These are phyloP conservation scores for Pythium chondricola DNA, from an alignment of 352 stramenopile species.

Conservation along the genomic window DNA sequence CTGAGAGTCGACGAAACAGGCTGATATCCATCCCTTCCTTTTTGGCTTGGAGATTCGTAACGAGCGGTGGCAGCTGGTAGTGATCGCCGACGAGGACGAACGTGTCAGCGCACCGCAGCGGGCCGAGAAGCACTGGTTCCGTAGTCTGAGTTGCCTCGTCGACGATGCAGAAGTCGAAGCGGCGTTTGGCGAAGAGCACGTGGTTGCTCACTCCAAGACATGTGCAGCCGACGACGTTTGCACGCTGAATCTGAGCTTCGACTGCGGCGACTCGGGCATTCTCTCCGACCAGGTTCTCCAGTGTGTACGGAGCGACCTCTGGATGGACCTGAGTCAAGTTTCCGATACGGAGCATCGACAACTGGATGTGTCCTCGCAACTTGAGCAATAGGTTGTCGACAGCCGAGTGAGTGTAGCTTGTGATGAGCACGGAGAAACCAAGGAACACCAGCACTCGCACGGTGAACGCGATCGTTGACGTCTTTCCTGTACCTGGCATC, in stretches of 20 bases:
- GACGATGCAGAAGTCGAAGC: conserved; percentile 98
- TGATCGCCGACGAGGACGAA: conserved; percentile 98
- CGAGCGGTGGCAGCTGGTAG: conserved; percentile 96
- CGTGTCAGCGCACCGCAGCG: conserved; percentile 88
- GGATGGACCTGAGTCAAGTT: conserved; percentile 66
- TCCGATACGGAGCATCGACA: conserved; percentile 70
- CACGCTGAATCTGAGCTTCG: conserved; percentile 38
- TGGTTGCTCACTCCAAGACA: conserved; percentile 74
- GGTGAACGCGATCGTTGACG: conserved; percentile 93
- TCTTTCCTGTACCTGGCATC: conserved; percentile 96
- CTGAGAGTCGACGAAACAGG: conserved; percentile 89
- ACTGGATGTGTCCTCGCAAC: conserved; percentile 45
- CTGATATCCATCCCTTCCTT: conserved; percentile 82
- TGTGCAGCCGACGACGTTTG: conserved; percentile 64
- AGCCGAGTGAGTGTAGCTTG: conserved; percentile 96
- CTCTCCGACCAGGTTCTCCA: conserved; percentile 28
- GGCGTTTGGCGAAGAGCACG: conserved; percentile 69
- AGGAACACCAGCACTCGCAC: conserved; percentile 88
- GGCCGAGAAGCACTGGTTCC: conserved; percentile 91
- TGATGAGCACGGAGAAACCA: conserved; percentile 93
- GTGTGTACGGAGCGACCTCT: conserved; percentile 46
- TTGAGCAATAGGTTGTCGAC: conserved; percentile 98
- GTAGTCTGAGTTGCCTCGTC: conserved; percentile 99
- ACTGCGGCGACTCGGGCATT: conserved; percentile 34
- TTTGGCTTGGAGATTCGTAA: conserved; percentile 84